Conservation (phyloP, 306 rosid species). For the Mucuna pruriens region DNA sequence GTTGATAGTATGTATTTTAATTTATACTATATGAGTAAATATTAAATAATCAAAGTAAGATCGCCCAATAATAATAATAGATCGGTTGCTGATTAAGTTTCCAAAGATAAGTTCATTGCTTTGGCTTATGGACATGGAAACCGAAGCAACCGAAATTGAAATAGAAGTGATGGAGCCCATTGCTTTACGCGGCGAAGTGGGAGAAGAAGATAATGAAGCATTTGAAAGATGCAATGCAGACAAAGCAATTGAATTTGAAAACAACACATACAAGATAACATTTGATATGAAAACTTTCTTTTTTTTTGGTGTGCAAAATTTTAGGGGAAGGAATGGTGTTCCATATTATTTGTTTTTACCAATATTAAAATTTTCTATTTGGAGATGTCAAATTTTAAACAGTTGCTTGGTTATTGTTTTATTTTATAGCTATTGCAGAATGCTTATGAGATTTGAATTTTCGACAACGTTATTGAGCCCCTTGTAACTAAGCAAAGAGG, state of each 20-base stretch:
- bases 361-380: not conserved
- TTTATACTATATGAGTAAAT: too few species aligned
- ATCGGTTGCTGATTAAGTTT: not conserved
- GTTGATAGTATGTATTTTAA: too few species aligned
- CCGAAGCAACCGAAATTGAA: not conserved
- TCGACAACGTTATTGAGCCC: constrained; percentile 27
- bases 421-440: constrained; percentile 11
- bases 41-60: too few species aligned
- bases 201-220: not conserved
- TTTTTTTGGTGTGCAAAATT: not conserved
- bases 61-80: not conserved
- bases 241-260: not conserved
- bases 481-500: constrained; percentile 27
- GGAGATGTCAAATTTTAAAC: not conserved
- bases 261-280: not conserved
- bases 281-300: not conserved
- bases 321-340: not conserved
- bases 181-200: constrained; percentile 8
- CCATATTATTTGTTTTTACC: not conserved
- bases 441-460: constrained; percentile 47
- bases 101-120: not conserved
- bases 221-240: not conserved
- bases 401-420: not conserved
- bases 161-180: constrained; percentile 28
- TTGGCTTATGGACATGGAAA: not conserved